A percentile compares a stretch with the other conserved stretches of the same genome.
Evolutionary conservation across 2,329 filamentous ascomycete genomes (phyloP).

Genomic region (Geosmithia flava): DNA sequence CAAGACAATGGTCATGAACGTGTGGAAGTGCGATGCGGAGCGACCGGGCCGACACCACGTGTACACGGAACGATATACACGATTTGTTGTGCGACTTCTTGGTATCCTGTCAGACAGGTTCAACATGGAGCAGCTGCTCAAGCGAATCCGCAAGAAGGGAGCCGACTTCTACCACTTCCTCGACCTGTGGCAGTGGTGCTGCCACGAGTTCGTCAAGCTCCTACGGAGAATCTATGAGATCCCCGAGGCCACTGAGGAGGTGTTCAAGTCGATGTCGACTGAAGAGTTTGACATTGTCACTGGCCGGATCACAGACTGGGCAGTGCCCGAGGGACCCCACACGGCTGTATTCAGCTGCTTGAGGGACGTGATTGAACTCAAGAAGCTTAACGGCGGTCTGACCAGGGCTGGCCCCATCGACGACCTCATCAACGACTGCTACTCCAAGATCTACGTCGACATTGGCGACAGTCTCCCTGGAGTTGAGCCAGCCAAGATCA

Average conservation of each 20-base stretch:
- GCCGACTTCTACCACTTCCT: conserved; percentile 58
- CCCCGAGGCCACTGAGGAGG: conserved; percentile 33
- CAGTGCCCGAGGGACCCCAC: conserved; percentile 17
- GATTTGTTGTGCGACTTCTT: conserved; percentile 67
- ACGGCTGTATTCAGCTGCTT: conserved; percentile 37
- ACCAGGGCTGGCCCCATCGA: conserved; percentile 83
- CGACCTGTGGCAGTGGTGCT: conserved; percentile 47
- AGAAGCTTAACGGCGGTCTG: conserved; percentile 69
- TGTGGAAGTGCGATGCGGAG: conserved; percentile 90
- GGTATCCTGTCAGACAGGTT: conserved; percentile 61
- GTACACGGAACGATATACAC: conserved; percentile 77
- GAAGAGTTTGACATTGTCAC: conserved; percentile 47
- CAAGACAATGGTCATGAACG: conserved; percentile 88
- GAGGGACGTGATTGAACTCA: conserved; percentile 45
- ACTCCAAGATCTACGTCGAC: conserved; percentile 62
- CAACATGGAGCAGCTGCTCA: conserved; percentile 66
- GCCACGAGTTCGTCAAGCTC: conserved; percentile 38
- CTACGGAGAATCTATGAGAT: conserved; percentile 37
- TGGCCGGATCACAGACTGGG: conserved; percentile 43
- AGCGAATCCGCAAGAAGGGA: conserved; percentile 69
- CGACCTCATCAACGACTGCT: conserved; percentile 86
- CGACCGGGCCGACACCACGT: conserved; percentile 77
- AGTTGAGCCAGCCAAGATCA: conserved; percentile 30
- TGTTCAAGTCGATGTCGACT: conserved; percentile 37
- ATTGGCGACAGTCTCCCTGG: conserved; percentile 48